Conservation (phyloP, 768 basidiomycete species). For the Russula brevipes region DNA sequence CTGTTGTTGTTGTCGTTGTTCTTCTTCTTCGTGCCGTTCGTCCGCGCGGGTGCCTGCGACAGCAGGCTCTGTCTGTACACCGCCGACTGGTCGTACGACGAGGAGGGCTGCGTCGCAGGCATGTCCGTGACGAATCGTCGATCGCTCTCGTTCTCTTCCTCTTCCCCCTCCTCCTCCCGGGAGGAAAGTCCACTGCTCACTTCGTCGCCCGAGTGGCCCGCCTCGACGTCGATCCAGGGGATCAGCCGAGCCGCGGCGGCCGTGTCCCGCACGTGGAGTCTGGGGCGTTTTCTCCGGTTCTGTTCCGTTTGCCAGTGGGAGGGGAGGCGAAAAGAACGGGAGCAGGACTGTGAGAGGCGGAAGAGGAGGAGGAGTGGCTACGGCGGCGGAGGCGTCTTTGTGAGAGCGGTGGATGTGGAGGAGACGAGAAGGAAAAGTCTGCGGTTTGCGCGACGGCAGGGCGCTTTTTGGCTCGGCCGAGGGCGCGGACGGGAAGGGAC, state of each 20-base stretch:
- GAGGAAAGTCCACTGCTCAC: constrained; percentile 58
- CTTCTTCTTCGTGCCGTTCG: too few species aligned
- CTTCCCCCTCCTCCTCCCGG: constrained; percentile 40
- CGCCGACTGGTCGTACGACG: constrained; percentile 67
- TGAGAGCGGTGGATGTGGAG: constrained; percentile 35
- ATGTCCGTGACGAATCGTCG: constrained; percentile 58
- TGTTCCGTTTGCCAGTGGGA: constrained; percentile 27
- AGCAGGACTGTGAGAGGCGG: background rate
- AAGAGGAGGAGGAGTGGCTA: background rate
- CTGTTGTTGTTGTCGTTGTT: background rate
- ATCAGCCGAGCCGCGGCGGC: constrained; percentile 37
- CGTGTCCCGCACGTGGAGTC: constrained; percentile 30
- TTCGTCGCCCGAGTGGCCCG: constrained; percentile 78
- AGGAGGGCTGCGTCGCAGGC: constrained; percentile 60
- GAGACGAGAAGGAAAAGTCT: constrained; percentile 34
- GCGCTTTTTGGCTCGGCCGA: constrained; percentile 32
- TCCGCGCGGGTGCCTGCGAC: constrained; percentile 52
- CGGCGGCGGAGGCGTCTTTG: constrained; percentile 30
- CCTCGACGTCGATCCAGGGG: constrained; percentile 61
- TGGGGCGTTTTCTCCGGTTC: constrained; percentile 23
- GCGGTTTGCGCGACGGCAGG: background rate
- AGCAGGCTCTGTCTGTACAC: constrained; percentile 68
- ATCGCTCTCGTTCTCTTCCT: constrained; percentile 56
- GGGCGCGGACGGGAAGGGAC: constrained; percentile 45
- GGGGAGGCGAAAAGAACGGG: background rate